Base-by-base conservation (phyloP, 2,329 filamentous ascomycete genomes). In the Sclerotinia subarctica region DNA sequence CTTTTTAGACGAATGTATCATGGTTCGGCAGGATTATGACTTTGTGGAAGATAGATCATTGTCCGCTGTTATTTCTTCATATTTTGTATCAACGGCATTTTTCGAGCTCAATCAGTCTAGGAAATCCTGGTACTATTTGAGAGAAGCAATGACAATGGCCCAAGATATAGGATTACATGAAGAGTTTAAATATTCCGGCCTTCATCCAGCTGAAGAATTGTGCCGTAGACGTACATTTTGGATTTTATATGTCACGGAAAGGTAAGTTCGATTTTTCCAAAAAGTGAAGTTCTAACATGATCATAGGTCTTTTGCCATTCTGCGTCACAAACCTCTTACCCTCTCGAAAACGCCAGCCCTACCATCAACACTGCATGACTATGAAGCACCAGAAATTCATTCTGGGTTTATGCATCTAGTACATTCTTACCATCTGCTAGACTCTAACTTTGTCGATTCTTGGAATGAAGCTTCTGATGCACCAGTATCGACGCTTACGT, bases 291-390 rank as follows among this genome's bases (percentile, higher is more conserved):
- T 17, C 24, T 63, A 51, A 60, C 67, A 58, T 19, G 49, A n/a
- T 21, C 24, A 65, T 66, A 89, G 88, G 71, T 86, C 85, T 6
- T 88, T 88, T 73, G 87, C 87, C 4, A 83, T 90, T 42, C 82
- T 89, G 68, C 83, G 86, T 58, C 87, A 88, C 73, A 86, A 87
- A 67, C 87, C 87, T 1, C 83, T 90, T 46, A 86, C 85, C 0
- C 78, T 90, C 10, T 82, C 86, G 65, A 84, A 86, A 58, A 88
- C 85, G 1, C 86, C 87, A 17, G 81, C 81, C 53, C 78, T 84
- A 5, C 86, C 84, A 2, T 82, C 80, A 73, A 86, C 74, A 76
- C 84, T 76, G 74, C 81, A 85, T 59, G 79, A 82, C 5, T 83
- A 83, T 63, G 86, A 88, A 72, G 78, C 81, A 0, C 79, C 80